A percentile compares a stretch with the other conserved stretches of the same genome.
Evolutionary conservation across 148 eudicot species (phyloP).

Genomic region (Cornus suecica): DNA sequence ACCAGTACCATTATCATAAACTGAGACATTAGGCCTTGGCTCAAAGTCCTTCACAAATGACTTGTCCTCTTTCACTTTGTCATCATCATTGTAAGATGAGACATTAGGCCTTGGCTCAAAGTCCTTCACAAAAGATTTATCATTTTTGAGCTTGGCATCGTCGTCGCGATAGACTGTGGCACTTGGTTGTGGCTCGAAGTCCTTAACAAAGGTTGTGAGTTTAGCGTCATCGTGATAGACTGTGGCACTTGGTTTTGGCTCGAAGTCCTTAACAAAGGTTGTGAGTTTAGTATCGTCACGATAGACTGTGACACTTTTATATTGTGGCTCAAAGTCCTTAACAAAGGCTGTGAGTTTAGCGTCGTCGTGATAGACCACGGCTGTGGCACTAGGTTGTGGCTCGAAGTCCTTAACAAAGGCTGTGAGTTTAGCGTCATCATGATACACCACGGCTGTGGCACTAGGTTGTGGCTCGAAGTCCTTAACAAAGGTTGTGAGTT

Average conservation of each 20-base stretch:
- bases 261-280: constrained; percentile 4
- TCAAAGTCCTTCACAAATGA: constrained; percentile 13
- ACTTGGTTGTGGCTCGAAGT: constrained; percentile 25
- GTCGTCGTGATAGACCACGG: constrained; percentile 14
- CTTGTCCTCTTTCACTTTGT: neutral
- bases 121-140: no score
- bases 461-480: constrained; percentile 31
- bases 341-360: neutral
- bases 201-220: neutral
- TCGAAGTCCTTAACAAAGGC: constrained; percentile 10
- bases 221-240: neutral
- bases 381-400: constrained; percentile 22
- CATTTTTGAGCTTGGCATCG: no score
- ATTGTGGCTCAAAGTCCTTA: constrained; percentile 23
- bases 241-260: neutral
- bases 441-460: constrained; percentile 5
- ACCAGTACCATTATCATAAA: neutral
- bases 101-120: no score
- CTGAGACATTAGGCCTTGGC: constrained; percentile 9
- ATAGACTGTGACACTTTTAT: constrained; percentile 16
- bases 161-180: constrained; percentile 2
- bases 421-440: neutral
- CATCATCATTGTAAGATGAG: neutral
- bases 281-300: constrained; percentile 1
- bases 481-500: neutral